phyloP scores from a whole-genome alignment of 495 filamentous ascomycete species.

The Penicillium manginii region DNA sequence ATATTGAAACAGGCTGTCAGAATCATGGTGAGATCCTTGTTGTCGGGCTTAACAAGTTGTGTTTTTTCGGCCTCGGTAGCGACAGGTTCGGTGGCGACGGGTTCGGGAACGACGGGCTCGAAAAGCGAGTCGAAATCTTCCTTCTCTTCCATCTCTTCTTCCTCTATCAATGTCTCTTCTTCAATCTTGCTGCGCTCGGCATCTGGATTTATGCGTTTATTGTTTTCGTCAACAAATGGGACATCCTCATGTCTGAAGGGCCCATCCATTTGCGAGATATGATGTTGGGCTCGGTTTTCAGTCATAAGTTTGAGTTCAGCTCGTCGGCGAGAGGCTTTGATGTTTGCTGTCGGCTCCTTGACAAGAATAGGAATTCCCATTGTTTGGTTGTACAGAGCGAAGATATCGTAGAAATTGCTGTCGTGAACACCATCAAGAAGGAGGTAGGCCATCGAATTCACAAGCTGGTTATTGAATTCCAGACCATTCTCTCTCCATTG shows the following conservation, averaged over 20 bases:
- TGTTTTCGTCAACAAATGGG: slow-evolving; percentile 39
- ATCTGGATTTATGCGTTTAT: slow-evolving; percentile 15
- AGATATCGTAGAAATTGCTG: slow-evolving; percentile 67
- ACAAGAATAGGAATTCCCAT: slow-evolving; percentile 64
- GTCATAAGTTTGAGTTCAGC: neutral
- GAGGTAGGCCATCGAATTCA: slow-evolving; percentile 75
- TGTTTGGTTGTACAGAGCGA: slow-evolving; percentile 75
- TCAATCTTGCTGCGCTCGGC: neutral
- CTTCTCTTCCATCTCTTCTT: slow-evolving; percentile 31
- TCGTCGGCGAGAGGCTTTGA: neutral
- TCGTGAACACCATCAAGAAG: slow-evolving; percentile 61
- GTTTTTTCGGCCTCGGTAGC: slow-evolving; percentile 13
- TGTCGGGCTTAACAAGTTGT: slow-evolving; percentile 53
- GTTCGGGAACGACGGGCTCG: slow-evolving; percentile 42
- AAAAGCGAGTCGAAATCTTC: slow-evolving; percentile 43
- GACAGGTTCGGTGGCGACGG: slow-evolving; percentile 22
- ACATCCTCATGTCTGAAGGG: slow-evolving; percentile 25
- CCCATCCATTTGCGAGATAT: neutral
- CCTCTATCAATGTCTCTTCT: slow-evolving; percentile 6
- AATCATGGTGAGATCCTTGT: slow-evolving; percentile 70
- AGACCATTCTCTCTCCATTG: slow-evolving; percentile 73
- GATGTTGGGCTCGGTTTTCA: neutral
- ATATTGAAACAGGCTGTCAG: slow-evolving; percentile 58
- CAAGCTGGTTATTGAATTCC: slow-evolving; percentile 70
- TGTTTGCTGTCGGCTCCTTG: slow-evolving; percentile 21